Conservation (phyloP, 2,329 filamentous ascomycete genomes). For the Ascocoryne sarcoides region DNA sequence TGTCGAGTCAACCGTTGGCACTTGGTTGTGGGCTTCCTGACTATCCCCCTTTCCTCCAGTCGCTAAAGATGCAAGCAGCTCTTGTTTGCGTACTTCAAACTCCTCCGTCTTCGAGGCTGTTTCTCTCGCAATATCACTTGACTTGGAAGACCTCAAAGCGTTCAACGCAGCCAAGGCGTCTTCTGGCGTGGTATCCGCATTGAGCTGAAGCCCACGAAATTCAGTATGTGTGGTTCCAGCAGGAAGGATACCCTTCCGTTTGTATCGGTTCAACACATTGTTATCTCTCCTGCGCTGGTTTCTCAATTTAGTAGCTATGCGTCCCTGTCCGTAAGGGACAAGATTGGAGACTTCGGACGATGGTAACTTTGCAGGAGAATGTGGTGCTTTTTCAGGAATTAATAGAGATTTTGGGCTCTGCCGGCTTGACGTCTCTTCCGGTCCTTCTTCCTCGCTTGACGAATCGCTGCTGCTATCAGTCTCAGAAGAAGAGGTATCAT, state of each 20-base stretch:
- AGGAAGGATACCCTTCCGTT: constrained; percentile 43
- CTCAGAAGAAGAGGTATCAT: constrained; percentile 6
- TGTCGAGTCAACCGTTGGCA: too few relatives aligned
- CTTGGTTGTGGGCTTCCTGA: too few relatives aligned
- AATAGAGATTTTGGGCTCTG: neutral
- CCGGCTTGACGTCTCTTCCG: constrained; percentile 31
- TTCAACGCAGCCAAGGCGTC: constrained; percentile 15
- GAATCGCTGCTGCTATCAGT: constrained; percentile 18
- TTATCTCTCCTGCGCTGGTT: constrained; percentile 45
- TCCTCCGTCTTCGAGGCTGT: constrained; percentile 25
- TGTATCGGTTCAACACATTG: constrained; percentile 42
- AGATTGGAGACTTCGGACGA: too few relatives aligned
- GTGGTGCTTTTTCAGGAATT: neutral
- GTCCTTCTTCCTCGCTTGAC: constrained; percentile 31
- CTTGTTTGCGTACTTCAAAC: constrained; percentile 42
- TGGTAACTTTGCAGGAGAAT: neutral
- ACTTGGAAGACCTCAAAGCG: neutral
- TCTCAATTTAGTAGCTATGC: constrained; percentile 40
- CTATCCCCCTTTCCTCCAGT: constrained; percentile 44
- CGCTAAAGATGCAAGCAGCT: constrained; percentile 42
- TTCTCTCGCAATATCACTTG: too few relatives aligned
- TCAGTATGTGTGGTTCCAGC: constrained; percentile 41
- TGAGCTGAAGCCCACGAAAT: constrained; percentile 32
- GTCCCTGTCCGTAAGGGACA: constrained; percentile 39
- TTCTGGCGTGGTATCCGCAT: constrained; percentile 16